Evolutionary conservation across 2,329 filamentous ascomycete genomes (phyloP), one percentile per base, ranked within the genome.

Genomic region (Colletotrichum simmondsii): DNA sequence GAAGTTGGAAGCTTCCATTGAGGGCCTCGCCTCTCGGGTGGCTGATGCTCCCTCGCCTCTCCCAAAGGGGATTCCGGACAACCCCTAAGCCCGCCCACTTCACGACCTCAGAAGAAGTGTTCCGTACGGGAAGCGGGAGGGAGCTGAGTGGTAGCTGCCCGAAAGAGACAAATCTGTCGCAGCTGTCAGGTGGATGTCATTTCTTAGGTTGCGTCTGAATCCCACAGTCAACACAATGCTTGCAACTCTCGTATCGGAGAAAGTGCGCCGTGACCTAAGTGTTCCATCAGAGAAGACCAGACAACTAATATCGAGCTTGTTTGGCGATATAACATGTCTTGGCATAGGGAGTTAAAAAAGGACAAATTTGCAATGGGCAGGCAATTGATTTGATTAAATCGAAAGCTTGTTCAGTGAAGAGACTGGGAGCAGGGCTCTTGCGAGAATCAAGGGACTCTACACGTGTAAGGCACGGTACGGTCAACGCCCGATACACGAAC

Each of bases 321-420:
- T 42, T 22, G 37, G 59, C 32, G 26, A 56, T 65, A 14, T 30
- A 60, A 42, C 16, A 60, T 24, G 49, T 37, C 35, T 65, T 65
- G 66, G 66, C 60, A 65, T 26, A 37, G 54, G 16, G 30, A 16
- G 46, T 70, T n/a, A 35, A n/a, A 24, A 54, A 42, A 54, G 37
- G 53, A 60, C 26, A 46, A n/a, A 22, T 49, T n/a, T 56, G 49
- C 59, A 26, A 12, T n/a, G 32, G 35, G 19, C 52, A 49, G 59
- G 66, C 54, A 56, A 65, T 60, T 65, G 70, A 70, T 65, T 72
- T 70, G 70, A 72, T 70, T 61, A 69, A 70, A 61, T 52, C 60
- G 54, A 72, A 72, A 72, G 70, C 66, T 72, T 70, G 46, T 61
- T 72, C 32, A 26, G 24, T 30, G 60, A 52, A 28, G 14, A n/a